Conservation (phyloP, 257 asterid genomes). For the Pogostemon cablin region DNA sequence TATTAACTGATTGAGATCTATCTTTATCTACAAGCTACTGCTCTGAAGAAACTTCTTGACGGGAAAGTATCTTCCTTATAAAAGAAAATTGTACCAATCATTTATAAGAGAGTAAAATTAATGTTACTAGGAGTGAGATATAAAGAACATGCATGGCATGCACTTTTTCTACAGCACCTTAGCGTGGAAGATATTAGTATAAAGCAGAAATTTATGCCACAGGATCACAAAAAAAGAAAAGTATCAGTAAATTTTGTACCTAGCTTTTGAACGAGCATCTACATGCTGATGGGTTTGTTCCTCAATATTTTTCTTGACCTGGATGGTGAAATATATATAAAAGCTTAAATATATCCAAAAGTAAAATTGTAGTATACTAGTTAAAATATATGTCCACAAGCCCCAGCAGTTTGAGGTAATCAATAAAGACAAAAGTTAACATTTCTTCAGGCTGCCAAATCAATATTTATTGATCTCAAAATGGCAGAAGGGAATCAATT, state of each 20-base stretch:
- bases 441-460: not conserved
- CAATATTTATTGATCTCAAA: not conserved
- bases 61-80: not conserved
- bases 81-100: not conserved
- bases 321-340: slow-evolving; percentile 22
- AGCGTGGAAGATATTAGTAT: not conserved
- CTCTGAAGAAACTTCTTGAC: not conserved
- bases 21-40: slow-evolving; percentile 1
- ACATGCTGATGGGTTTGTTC: slow-evolving; percentile 60
- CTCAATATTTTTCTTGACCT: slow-evolving; percentile 56
- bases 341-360: not conserved
- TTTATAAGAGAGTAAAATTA: not conserved
- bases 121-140: not conserved
- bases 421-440: not conserved
- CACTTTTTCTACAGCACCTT: not conserved
- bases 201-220: slow-evolving; percentile 10
- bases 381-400: not conserved
- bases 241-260: slow-evolving; percentile 38
- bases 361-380: not conserved
- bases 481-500: not conserved
- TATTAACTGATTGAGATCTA: not conserved
- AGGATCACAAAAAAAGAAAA: slow-evolving; percentile 14
- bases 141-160: not conserved
- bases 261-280: slow-evolving; percentile 67
- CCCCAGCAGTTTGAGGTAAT: slow-evolving; percentile 17